Evolutionary conservation across 2,329 filamentous ascomycete genomes (phyloP).

Genomic region (Calonectria hongkongensis): DNA sequence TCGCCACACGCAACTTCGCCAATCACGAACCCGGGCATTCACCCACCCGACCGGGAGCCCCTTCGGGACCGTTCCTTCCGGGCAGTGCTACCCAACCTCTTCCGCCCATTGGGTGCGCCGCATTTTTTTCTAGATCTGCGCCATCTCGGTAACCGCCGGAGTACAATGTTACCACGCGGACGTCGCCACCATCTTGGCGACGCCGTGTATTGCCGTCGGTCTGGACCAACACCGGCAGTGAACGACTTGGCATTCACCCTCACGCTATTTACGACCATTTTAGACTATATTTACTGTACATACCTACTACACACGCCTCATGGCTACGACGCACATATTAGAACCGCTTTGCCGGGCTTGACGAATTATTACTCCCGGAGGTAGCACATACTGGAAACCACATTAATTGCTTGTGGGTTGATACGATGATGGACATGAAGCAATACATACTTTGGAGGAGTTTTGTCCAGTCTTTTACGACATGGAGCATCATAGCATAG

Average conservation of each 20-base stretch:
- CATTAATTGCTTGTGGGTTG: slow-evolving; percentile 23
- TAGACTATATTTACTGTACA: slow-evolving; percentile 38
- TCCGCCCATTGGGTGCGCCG: slow-evolving; percentile 20
- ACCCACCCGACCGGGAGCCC: slow-evolving; percentile 14
- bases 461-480: slow-evolving; percentile 25
- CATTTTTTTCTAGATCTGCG: slow-evolving; percentile 25
- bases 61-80: slow-evolving; percentile 9
- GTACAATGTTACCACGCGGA: slow-evolving; percentile 17
- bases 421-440: slow-evolving; percentile 34
- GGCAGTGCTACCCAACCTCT: slow-evolving; percentile 30
- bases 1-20: slow-evolving; percentile 30
- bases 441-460: slow-evolving; percentile 22
- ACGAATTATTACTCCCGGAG: slow-evolving; percentile 14
- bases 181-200: slow-evolving; percentile 12
- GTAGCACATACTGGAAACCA: slow-evolving; percentile 10
- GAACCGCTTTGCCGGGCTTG: slow-evolving; percentile 41
- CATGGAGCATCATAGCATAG: slow-evolving; percentile 28
- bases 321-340: slow-evolving; percentile 48
- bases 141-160: slow-evolving; percentile 36
- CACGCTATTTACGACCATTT: slow-evolving; percentile 19
- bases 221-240: not conserved
- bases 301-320: slow-evolving; percentile 23
- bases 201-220: not conserved
- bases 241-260: slow-evolving; percentile 14
- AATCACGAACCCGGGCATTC: slow-evolving; percentile 31